These are phyloP conservation scores for Globisporangium alternatum DNA, from an alignment of 352 stramenopile genomes.

Conservation along the genomic window DNA sequence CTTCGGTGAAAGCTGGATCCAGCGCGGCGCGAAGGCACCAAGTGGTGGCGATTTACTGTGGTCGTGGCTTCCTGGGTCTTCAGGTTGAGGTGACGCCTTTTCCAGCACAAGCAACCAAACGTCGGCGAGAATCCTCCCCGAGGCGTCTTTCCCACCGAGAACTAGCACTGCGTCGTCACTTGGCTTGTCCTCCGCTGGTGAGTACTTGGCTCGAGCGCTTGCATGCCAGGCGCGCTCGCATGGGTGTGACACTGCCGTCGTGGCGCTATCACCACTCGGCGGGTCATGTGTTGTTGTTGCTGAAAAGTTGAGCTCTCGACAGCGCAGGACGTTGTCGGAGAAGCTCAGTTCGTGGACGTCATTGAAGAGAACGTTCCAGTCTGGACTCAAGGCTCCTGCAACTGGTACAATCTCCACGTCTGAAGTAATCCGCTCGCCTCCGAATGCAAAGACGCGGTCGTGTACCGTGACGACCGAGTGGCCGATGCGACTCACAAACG, in stretches of 20 bases:
- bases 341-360: constrained; percentile 48
- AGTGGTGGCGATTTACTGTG: constrained; percentile 3
- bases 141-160: constrained; percentile 39
- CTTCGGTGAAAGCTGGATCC: constrained; percentile 39
- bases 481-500: constrained; percentile 49
- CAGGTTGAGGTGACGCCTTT: not conserved
- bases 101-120: constrained; percentile 43
- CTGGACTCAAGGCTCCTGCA: not conserved
- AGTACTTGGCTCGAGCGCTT: constrained; percentile 22
- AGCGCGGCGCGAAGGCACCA: constrained; percentile 15
- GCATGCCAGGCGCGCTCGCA: constrained; percentile 47
- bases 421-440: constrained; percentile 36
- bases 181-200: not conserved
- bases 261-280: constrained; percentile 12
- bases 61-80: not conserved
- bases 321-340: constrained; percentile 37
- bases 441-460: constrained; percentile 47
- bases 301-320: constrained; percentile 20
- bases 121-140: constrained; percentile 36
- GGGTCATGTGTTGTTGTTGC: constrained; percentile 4
- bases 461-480: constrained; percentile 43
- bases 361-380: constrained; percentile 17
- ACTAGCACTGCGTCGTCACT: constrained; percentile 40
- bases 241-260: not conserved
- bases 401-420: not conserved